phyloP scores from a whole-genome alignment of 2,329 filamentous ascomycete species.

The Cryoendolithus antarcticus region DNA sequence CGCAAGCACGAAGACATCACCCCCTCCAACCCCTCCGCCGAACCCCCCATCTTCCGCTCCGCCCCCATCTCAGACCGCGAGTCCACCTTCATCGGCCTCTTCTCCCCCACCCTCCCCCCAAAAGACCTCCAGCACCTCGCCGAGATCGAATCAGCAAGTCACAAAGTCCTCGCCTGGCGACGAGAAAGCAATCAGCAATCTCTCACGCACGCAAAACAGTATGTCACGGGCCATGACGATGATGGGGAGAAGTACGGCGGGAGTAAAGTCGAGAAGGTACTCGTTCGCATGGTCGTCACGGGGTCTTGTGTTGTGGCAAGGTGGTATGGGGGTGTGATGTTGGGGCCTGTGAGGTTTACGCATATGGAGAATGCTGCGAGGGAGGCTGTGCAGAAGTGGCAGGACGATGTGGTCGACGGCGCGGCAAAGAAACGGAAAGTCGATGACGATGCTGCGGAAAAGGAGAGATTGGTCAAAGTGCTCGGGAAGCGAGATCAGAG shows the following conservation, averaged over 20 bases:
- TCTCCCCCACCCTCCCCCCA: slow-evolving; percentile 32
- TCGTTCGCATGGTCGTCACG: slow-evolving; percentile 31
- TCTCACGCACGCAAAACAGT: slow-evolving; percentile 26
- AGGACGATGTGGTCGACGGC: slow-evolving; percentile 19
- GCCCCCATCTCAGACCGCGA: slow-evolving; percentile 35
- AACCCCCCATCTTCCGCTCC: slow-evolving; percentile 29
- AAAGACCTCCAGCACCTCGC: slow-evolving; percentile 31
- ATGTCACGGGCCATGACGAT: slow-evolving; percentile 37
- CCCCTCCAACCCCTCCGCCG: background rate
- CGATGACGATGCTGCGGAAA: slow-evolving; percentile 20
- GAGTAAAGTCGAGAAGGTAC: slow-evolving; percentile 33
- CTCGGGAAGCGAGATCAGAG: slow-evolving; percentile 37
- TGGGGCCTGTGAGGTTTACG: slow-evolving; percentile 41
- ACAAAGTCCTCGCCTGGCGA: slow-evolving; percentile 41
- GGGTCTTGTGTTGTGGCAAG: slow-evolving; percentile 40
- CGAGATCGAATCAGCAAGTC: slow-evolving; percentile 34
- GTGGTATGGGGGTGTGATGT: slow-evolving; percentile 42
- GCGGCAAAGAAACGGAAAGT: slow-evolving; percentile 20
- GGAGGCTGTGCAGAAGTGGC: slow-evolving; percentile 34
- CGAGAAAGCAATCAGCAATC: slow-evolving; percentile 35
- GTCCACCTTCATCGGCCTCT: slow-evolving; percentile 40
- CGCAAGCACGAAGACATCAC: slow-evolving; percentile 13
- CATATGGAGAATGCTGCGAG: slow-evolving; percentile 39
- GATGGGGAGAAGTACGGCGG: slow-evolving; percentile 43
- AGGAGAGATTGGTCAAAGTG: slow-evolving; percentile 27